Conservation (phyloP, 768 basidiomycete species). For the Hebeloma cylindrosporum region DNA sequence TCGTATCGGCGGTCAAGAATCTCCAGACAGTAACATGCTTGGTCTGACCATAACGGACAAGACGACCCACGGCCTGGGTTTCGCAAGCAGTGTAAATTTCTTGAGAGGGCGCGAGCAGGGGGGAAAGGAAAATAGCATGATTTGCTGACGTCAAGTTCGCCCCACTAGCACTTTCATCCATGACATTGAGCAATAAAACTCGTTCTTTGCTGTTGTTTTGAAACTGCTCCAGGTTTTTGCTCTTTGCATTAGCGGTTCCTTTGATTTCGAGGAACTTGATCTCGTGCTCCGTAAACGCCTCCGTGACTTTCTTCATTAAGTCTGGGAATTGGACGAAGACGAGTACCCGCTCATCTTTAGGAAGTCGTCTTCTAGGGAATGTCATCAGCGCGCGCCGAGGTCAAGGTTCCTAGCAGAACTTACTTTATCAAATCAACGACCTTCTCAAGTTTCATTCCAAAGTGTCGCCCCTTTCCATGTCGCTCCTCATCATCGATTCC, state of each 20-base stretch:
- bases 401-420: constrained; percentile 20
- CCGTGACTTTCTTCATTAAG: constrained; percentile 86
- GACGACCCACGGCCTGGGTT: constrained; percentile 81
- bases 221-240: constrained; percentile 82
- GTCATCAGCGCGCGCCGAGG: constrained; percentile 4
- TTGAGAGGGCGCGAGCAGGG: constrained; percentile 77
- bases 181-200: constrained; percentile 86
- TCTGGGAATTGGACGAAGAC: constrained; percentile 97
- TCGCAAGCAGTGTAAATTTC: constrained; percentile 85
- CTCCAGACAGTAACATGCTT: constrained; percentile 82
- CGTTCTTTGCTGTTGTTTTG: constrained; percentile 77
- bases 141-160: constrained; percentile 92
- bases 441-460: constrained; percentile 78
- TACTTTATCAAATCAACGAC: constrained; percentile 78
- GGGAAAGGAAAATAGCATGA: constrained; percentile 93
- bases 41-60: constrained; percentile 80
- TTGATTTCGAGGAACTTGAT: constrained; percentile 81
- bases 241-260: constrained; percentile 73
- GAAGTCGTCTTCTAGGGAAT: constrained; percentile 55
- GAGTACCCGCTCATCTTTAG: constrained; percentile 77
- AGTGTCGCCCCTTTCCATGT: constrained; percentile 74
- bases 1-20: constrained; percentile 83
- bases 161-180: constrained; percentile 94
- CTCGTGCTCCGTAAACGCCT: constrained; percentile 70
- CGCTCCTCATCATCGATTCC: constrained; percentile 78